Conservation (phyloP, 805 yeast species). For the Myxozyma kluyveri region DNA sequence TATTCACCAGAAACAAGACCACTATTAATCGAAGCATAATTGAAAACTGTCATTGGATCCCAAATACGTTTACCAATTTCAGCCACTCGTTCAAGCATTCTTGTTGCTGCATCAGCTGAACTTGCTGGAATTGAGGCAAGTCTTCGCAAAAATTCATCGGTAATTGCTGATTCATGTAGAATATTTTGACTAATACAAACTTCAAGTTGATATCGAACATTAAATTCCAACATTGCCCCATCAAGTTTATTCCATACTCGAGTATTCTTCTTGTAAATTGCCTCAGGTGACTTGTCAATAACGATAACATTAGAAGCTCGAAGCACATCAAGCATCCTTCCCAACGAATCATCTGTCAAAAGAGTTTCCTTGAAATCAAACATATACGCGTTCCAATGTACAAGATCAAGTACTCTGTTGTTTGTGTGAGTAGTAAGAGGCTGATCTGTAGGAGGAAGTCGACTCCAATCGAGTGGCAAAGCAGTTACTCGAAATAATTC, state of each 20-base stretch:
- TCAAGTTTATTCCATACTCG: slow-evolving; percentile 3
- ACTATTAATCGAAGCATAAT: not conserved
- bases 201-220: slow-evolving; percentile 6
- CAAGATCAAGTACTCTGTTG: not conserved
- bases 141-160: not conserved
- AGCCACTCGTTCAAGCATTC: slow-evolving; percentile 2
- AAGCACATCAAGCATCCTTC: not conserved
- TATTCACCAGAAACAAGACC: not conserved
- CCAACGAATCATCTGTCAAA: not conserved
- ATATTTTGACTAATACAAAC: slow-evolving; percentile 5
- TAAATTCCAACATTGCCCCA: not conserved
- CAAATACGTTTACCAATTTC: slow-evolving; percentile 2
- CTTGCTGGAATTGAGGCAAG: not conserved
- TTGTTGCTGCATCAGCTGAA: not conserved
- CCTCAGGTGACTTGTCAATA: not conserved
- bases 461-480: not conserved
- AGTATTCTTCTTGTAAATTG: not conserved
- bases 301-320: not conserved
- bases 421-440: not conserved
- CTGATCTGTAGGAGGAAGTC: not conserved
- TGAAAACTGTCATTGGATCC: slow-evolving; percentile 7
- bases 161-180: slow-evolving; percentile 6
- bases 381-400: slow-evolving; percentile 2
- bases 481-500: not conserved
- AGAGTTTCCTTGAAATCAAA: not conserved